phyloP scores from a whole-genome alignment of 495 filamentous ascomycete genomes.

The Xylaria castorea region DNA sequence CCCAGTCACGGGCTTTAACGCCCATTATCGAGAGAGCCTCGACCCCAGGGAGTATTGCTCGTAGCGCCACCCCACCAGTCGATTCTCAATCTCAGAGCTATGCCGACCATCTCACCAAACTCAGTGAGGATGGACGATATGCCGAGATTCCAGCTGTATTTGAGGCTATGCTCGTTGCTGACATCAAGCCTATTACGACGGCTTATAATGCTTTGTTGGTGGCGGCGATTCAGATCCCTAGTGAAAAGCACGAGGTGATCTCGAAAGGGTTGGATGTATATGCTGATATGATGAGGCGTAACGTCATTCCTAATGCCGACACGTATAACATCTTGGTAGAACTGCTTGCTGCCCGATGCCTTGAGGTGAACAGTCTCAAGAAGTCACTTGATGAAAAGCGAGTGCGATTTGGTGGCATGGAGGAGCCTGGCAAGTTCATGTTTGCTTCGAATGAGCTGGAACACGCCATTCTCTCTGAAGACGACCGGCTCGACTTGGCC shows the following conservation, averaged over 20 bases:
- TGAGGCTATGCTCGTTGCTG: conserved; percentile 79
- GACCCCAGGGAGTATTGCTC: conserved; percentile 50
- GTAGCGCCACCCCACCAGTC: conserved; percentile 52
- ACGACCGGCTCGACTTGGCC: conserved; percentile 82
- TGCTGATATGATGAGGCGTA: conserved; percentile 90
- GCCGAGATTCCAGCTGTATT: conserved; percentile 89
- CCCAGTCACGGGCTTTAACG: conserved; percentile 47
- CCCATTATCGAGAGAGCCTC: conserved; percentile 46
- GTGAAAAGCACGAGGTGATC: conserved; percentile 76
- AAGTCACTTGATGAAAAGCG: conserved; percentile 75
- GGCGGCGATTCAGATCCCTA: conserved; percentile 77
- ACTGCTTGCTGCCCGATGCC: conserved; percentile 76
- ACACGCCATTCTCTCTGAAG: conserved; percentile 79
- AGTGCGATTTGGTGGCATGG: conserved; percentile 80
- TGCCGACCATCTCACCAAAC: conserved; percentile 74
- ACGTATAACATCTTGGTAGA: conserved; percentile 88
- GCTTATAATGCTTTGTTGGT: conserved; percentile 90
- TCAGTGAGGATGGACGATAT: conserved; percentile 71
- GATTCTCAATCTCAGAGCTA: conserved; percentile 69
- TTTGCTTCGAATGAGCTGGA: conserved; percentile 86
- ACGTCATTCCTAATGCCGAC: conserved; percentile 77
- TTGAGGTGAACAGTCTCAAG: conserved; percentile 74
- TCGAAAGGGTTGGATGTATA: conserved; percentile 94
- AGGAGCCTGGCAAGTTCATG: conserved; percentile 88
- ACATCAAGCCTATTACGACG: conserved; percentile 76